Base-by-base conservation (phyloP, 2,329 filamentous ascomycete genomes). In the Fusarium drepaniforme region DNA sequence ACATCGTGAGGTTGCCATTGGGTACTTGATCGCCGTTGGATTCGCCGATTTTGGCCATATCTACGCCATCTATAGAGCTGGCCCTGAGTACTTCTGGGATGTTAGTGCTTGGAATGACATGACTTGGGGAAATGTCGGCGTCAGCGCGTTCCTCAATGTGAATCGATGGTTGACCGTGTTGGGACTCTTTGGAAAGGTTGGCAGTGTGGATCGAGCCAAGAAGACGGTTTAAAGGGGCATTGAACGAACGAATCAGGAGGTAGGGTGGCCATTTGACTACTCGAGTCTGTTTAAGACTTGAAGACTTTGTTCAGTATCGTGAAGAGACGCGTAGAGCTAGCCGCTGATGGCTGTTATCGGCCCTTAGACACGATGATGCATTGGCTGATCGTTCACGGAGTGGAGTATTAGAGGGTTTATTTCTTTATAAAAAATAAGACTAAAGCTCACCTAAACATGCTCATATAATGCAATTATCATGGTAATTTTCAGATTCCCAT, bases 131-230 rank as follows among this genome's bases (percentile, higher is more conserved):
- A 64, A 64, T 30, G 60, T 68, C 2, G 66, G 66, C n/a, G 66
- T 58, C 12, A 64, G 66, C 25, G 66, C 38, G 51, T 64, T 68
- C 44, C 66, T 68, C 18, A 68, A 68, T 7, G 42, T 44, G 2
- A 68, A 68, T 23, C 30, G 66, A 35, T 68, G 59, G 60, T 21
- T 68, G 49, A 68, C 66, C 8, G 59, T 68, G 3, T 8, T 64
- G 33, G 66, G 33, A 12, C 28, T 42, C 30, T 68, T 64, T 53
- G 66, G 66, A 30, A 49, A 25, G 12, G 25, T 68, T 38, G 30
- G 58, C 12, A 46, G 38, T 2, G n/a, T 21, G 12, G 57, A 59
- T 30, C 57, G 18, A 3, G 18, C 15, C 5, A 59, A 59, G 18
- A 59, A 59, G 57, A 59, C 37, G 11, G 37, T 28, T 18, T 59